Percentiles rank a stretch among this genome's conserved stretches.
Conservation (phyloP, 163 green algal species). For the Scenedesmus sp. region DNA sequence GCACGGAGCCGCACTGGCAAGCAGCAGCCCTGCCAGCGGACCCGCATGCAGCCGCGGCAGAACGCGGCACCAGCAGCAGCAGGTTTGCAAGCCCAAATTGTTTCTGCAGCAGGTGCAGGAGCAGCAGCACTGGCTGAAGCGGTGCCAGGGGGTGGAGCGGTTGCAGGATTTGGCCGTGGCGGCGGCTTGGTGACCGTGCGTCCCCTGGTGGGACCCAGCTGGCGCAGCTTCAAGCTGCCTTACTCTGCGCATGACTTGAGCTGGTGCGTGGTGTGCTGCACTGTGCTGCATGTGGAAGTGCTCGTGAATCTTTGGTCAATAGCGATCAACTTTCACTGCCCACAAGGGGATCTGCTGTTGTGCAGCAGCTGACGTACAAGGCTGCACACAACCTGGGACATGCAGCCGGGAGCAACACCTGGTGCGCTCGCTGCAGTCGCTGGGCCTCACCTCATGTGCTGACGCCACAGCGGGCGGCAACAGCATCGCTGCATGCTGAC, state of each 20-base stretch:
- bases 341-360: no score
- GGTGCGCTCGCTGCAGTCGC: no score
- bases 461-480: neutral
- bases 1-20: neutral
- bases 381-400: no score
- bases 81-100: neutral
- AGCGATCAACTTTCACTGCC: no score
- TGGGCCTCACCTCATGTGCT: no score
- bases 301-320: no score
- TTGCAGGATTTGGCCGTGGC: neutral
- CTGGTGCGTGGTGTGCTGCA: constrained; percentile 6
- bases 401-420: no score
- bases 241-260: constrained; percentile 5
- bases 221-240: constrained; percentile 26
- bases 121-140: constrained; percentile 24
- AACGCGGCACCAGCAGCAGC: neutral
- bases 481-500: neutral
- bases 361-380: no score
- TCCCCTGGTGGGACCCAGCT: neutral
- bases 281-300: neutral
- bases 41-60: neutral
- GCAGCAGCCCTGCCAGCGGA: no score
- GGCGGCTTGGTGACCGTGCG: constrained; percentile 1
- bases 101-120: neutral
- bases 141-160: neutral